Conservation (phyloP, 495 filamentous ascomycete species). For the Aspergillus sclerotiicarbonarius region DNA sequence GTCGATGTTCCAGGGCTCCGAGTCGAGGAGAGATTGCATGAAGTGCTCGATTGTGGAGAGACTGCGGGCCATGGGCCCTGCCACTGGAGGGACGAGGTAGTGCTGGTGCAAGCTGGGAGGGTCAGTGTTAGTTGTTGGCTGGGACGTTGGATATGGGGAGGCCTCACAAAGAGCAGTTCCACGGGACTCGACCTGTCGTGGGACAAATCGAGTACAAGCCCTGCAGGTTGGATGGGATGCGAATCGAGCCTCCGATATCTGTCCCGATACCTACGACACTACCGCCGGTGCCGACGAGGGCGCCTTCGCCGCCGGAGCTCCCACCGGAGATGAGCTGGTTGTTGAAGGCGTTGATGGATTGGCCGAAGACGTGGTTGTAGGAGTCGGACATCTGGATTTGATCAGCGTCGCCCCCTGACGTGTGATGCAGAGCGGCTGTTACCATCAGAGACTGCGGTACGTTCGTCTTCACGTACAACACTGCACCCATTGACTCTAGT, state of each 20-base stretch:
- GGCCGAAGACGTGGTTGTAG: slow-evolving; percentile 44
- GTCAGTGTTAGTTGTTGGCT: neutral
- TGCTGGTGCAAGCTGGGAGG: slow-evolving; percentile 24
- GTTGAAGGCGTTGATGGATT: slow-evolving; percentile 58
- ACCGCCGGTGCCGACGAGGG: slow-evolving; percentile 58
- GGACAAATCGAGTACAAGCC: slow-evolving; percentile 67
- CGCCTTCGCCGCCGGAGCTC: slow-evolving; percentile 65
- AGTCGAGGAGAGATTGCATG: slow-evolving; percentile 35
- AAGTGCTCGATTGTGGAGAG: slow-evolving; percentile 42
- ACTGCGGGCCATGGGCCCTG: slow-evolving; percentile 44
- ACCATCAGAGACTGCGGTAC: slow-evolving; percentile 55
- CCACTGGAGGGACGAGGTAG: slow-evolving; percentile 34
- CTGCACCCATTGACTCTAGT: slow-evolving; percentile 41
- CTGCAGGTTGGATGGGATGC: slow-evolving; percentile 61
- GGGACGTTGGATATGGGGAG: neutral
- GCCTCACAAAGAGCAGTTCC: slow-evolving; percentile 31
- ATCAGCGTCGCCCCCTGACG: neutral
- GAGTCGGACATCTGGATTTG: slow-evolving; percentile 53
- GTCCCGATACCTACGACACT: slow-evolving; percentile 65
- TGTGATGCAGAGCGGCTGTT: neutral
- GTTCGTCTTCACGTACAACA: slow-evolving; percentile 64
- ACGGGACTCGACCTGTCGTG: slow-evolving; percentile 56
- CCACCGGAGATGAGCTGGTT: slow-evolving; percentile 57
- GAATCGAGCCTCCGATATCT: slow-evolving; percentile 67
- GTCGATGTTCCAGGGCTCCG: slow-evolving; percentile 41